Base-by-base conservation (phyloP, 441 rosid genomes). In the Bruguiera hainesii region DNA sequence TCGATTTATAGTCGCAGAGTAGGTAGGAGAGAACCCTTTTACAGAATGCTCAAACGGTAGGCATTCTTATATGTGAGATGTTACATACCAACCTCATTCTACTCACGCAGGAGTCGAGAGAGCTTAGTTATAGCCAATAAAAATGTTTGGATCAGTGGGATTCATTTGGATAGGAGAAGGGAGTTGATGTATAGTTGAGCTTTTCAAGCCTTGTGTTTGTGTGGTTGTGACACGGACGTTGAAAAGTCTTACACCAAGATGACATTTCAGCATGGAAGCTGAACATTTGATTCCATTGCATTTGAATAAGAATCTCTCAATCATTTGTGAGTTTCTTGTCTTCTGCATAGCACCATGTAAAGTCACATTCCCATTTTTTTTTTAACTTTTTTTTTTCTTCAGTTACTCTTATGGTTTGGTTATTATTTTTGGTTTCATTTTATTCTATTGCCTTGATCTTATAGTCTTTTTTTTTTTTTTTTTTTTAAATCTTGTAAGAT, bases 131-230 rank as follows among this genome's bases (percentile, higher is more conserved):
- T 20, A 11, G 29, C 21, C 19, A 37, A 20, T 75, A 71, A 74
- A 76, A 71, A 70, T 63, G 68, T 28, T 71, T 48, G 51, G 61
- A 37, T 69, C 20, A 20, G 60, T 65, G 51, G 52, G 60, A 70
- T 73, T 70, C 67, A 62, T 66, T 75, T 64, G 55, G 66, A 37
- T 63, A 18, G 37, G 66, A 65, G 64, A 63, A 51, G 68, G 65
- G 46, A 26, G 60, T 64, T 67, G 29, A 68, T 63, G 60, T 33
- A 64, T 15, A 57, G 75, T 30, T 48, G 15, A 61, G n/a, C 37
- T 7, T 33, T 33, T 33, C 10, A 31, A 64, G 49, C 71, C 63
- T 35, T 8, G 13, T 57, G 29, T 49, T 59, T 46, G 39, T 39
- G 37, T 42, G 46, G 50, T 49, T 63, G 63, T 63, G 62, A 21